These are phyloP conservation scores for Aspergillus sp. DNA, from an alignment of 2,329 filamentous ascomycete species.

Conservation along the genomic window DNA sequence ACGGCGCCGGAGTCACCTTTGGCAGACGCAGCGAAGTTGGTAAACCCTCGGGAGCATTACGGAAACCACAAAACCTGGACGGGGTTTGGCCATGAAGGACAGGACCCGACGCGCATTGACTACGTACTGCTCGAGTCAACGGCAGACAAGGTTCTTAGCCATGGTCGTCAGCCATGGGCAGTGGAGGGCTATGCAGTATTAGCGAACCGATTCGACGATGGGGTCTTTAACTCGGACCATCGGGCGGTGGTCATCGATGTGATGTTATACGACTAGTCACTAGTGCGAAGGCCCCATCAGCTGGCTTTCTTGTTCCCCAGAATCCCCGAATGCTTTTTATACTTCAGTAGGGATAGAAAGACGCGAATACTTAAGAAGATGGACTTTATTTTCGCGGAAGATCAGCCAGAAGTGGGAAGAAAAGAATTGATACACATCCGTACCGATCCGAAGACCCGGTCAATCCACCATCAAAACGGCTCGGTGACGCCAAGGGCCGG, in stretches of 20 bases:
- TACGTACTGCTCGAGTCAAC: conserved; percentile 51
- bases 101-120: conserved; percentile 50
- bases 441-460: conserved; percentile 4
- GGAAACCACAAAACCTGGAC: conserved; percentile 57
- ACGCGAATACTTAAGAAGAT: neutral
- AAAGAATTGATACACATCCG: neutral
- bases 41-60: conserved; percentile 44
- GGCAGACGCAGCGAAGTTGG: conserved; percentile 41
- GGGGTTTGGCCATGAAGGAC: conserved; percentile 50
- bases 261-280: conserved; percentile 20
- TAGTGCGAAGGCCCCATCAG: neutral
- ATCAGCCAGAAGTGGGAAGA: neutral
- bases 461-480: conserved; percentile 6
- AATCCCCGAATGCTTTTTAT: neutral
- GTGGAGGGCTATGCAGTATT: conserved; percentile 55
- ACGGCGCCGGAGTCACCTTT: conserved; percentile 41
- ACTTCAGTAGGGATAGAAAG: neutral
- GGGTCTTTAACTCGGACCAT: conserved; percentile 58
- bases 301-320: neutral
- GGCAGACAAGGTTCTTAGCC: conserved; percentile 10
- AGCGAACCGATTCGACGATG: conserved; percentile 57
- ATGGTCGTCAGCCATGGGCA: conserved; percentile 36
- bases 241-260: conserved; percentile 58
- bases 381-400: neutral
- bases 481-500: conserved; percentile 7